Base-by-base conservation (phyloP, 2,329 filamentous ascomycete species). In the Tolypocladium album region DNA sequence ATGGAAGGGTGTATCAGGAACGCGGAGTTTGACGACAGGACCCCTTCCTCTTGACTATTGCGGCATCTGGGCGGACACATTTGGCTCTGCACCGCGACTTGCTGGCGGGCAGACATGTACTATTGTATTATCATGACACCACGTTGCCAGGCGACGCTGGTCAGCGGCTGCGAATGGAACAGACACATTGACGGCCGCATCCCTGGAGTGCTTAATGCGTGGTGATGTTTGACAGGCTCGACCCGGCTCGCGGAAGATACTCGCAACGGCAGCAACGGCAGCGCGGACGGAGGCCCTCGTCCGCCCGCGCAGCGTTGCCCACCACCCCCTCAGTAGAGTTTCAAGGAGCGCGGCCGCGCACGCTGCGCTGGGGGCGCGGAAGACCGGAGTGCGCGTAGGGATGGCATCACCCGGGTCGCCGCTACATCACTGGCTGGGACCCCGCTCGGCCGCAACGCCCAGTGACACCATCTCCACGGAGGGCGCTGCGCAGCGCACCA, bases 101-200 rank as follows among this genome's bases (percentile, higher is more conserved):
- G 39, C 60, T 59, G 60, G 60, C 58, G 63, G 61, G 60, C 55
- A 55, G 59, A 64, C 56, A 68, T 72, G 68, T 70, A 70, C 62
- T 65, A 69, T 63, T 72, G 67, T 72, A 72, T 63, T 58, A 71
- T 60, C 64, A 67, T 56, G 59, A 63, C 57, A 59, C 38, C 24
- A 39, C 43, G 39, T 57, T 45, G 27, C 20, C n/a, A n/a, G 20
- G 42, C 22, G 42, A 50, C 59, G 55, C 2, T 43, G 59, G 59
- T 38, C 38, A 36, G 45, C 55, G 42, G 56, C 50, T 57, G 36
- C 24, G 17, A 56, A 52, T 42, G 47, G 20, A 40, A 53, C 55
- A 31, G 42, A 43, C 40, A 43, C 40, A 42, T 57, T 60, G 22
- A 57, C n/a, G 40, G 38, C 39, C 20, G 13, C 24, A 17, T 24